These are phyloP conservation scores for Dendrobium nobile DNA, from an alignment of 106 monocot genomes.

Conservation along the genomic window DNA sequence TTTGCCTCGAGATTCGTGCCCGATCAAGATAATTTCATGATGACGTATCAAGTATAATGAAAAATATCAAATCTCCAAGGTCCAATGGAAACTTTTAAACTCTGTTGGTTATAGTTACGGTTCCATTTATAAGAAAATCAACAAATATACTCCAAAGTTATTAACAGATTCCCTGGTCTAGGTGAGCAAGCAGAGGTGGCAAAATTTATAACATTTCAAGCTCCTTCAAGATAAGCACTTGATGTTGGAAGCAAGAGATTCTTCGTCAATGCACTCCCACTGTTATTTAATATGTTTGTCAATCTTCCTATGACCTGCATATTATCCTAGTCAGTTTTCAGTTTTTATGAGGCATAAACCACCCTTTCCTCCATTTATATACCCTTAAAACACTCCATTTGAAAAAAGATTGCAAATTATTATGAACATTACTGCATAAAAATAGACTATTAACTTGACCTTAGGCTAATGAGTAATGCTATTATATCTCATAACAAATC, in stretches of 20 bases:
- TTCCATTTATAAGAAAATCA: neutral
- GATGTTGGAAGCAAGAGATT: neutral
- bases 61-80: neutral
- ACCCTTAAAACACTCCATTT: neutral
- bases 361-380: neutral
- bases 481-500: constrained; percentile 2
- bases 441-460: neutral
- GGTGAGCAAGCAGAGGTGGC: neutral
- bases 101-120: neutral
- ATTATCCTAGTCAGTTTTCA: neutral
- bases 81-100: neutral
- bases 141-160: constrained; percentile 2
- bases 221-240: neutral
- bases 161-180: neutral
- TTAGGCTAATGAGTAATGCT: neutral
- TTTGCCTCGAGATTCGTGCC: too few relatives aligned
- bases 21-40: too few relatives aligned
- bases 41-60: neutral
- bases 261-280: neutral
- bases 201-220: neutral
- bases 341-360: neutral
- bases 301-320: neutral
- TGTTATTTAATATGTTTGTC: neutral
- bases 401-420: neutral
- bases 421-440: neutral